A percentile compares a stretch with the other conserved stretches of the same genome.
phyloP scores from a whole-genome alignment of 129 eudicot genomes.

The Arctium lappa region DNA sequence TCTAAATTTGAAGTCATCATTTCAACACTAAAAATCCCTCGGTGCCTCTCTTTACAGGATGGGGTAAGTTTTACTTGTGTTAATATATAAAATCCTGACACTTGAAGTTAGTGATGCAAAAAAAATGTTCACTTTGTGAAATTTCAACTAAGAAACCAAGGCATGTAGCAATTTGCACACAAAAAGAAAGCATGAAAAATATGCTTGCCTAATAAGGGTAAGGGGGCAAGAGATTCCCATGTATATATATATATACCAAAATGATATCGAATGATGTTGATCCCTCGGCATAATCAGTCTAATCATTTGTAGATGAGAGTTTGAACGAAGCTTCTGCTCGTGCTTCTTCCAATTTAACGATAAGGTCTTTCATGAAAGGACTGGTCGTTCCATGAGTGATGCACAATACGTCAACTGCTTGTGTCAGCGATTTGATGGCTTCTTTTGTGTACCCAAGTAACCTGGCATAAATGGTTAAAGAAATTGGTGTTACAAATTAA shows the following conservation, averaged over 20 bases:
- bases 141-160: neutral
- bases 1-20: too few relatives aligned
- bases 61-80: neutral
- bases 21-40: too few relatives aligned
- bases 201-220: neutral
- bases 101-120: neutral
- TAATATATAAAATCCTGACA: neutral
- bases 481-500: neutral
- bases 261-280: neutral
- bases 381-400: slow-evolving; percentile 74
- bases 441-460: slow-evolving; percentile 68
- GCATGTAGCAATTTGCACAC: neutral
- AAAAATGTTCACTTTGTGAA: neutral
- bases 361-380: slow-evolving; percentile 70
- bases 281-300: neutral
- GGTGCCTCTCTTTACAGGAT: neutral
- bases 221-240: neutral
- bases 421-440: slow-evolving; percentile 58
- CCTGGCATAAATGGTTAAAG: slow-evolving; percentile 39
- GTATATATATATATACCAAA: neutral
- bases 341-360: slow-evolving; percentile 82
- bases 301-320: slow-evolving; percentile 33
- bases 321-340: slow-evolving; percentile 84
- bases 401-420: slow-evolving; percentile 66
- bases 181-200: neutral